A percentile compares a stretch with the other conserved stretches of the same genome.
Evolutionary conservation across 2,329 filamentous ascomycete genomes (phyloP).

Genomic region (Cladosporium sp.): DNA sequence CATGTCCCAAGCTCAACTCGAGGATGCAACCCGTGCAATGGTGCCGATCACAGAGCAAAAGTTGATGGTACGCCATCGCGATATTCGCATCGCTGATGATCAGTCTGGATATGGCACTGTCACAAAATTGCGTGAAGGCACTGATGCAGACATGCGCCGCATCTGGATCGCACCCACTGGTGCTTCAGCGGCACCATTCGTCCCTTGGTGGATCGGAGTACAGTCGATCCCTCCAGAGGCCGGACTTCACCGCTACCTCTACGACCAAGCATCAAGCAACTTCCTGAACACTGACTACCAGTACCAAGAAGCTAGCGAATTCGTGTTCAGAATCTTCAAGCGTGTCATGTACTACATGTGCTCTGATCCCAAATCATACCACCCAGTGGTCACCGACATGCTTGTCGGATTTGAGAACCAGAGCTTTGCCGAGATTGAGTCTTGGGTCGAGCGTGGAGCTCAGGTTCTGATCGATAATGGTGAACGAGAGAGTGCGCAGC

Average conservation of each 20-base stretch:
- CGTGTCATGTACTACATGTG: constrained; percentile 28
- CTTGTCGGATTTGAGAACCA: constrained; percentile 24
- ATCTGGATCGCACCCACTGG: constrained; percentile 39
- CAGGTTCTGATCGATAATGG: constrained; percentile 20
- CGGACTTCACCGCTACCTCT: constrained; percentile 39
- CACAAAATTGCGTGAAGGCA: constrained; percentile 30
- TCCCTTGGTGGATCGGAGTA: constrained; percentile 40
- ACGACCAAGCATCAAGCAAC: constrained; percentile 35
- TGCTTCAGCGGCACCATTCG: constrained; percentile 38
- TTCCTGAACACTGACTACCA: constrained; percentile 39
- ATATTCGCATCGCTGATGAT: constrained; percentile 39
- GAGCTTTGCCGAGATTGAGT: constrained; percentile 20
- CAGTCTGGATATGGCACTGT: constrained; percentile 41
- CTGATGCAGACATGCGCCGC: constrained; percentile 36
- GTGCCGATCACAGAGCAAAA: constrained; percentile 53
- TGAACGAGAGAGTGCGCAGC: constrained; percentile 23
- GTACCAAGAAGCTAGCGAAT: constrained; percentile 25
- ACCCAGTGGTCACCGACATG: constrained; percentile 22
- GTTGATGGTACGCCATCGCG: constrained; percentile 44
- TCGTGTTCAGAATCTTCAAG: constrained; percentile 26
- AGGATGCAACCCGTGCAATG: constrained; percentile 42
- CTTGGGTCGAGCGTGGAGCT: constrained; percentile 23
- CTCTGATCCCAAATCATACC: constrained; percentile 20
- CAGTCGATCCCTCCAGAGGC: constrained; percentile 35
- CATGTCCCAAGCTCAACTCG: constrained; percentile 40